phyloP scores from a whole-genome alignment of 2,329 filamentous ascomycete genomes.

The Capronia coronata region DNA sequence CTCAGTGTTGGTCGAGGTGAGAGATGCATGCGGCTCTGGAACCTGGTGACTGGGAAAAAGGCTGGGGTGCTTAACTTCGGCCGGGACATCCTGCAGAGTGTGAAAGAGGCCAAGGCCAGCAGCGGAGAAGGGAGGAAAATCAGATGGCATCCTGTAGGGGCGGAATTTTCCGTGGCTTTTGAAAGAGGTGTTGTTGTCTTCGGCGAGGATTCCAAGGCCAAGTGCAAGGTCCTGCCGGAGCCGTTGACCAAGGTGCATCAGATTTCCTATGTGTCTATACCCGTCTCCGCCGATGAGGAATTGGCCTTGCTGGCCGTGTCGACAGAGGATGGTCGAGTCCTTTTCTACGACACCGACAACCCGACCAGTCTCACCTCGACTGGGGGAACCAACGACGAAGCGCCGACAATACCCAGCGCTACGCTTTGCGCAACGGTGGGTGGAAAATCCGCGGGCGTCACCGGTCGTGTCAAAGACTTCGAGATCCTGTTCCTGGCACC shows the following conservation, averaged over 20 bases:
- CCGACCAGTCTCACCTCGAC: constrained; percentile 26
- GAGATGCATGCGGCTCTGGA: constrained; percentile 89
- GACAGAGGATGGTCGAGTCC: constrained; percentile 81
- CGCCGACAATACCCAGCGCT: constrained; percentile 54
- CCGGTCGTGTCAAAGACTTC: constrained; percentile 82
- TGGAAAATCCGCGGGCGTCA: constrained; percentile 61
- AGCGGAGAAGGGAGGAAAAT: constrained; percentile 78
- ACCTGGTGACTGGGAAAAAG: constrained; percentile 92
- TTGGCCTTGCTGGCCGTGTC: constrained; percentile 60
- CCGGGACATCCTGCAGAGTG: constrained; percentile 62
- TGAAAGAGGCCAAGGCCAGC: constrained; percentile 68
- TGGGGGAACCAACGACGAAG: constrained; percentile 38
- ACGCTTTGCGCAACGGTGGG: constrained; percentile 67
- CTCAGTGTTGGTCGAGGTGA: constrained; percentile 86
- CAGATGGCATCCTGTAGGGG: constrained; percentile 67
- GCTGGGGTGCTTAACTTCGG: constrained; percentile 85
- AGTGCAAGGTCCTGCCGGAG: constrained; percentile 63
- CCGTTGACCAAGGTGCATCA: constrained; percentile 76
- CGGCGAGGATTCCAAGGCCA: constrained; percentile 69
- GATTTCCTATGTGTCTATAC: constrained; percentile 58
- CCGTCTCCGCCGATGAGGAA: constrained; percentile 38
- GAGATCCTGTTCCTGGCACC: constrained; percentile 49
- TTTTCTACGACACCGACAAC: constrained; percentile 67
- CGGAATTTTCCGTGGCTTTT: constrained; percentile 84
- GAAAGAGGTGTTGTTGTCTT: constrained; percentile 80